Evolutionary conservation across 139 green algal species (phyloP), one percentile per base, ranked within the genome.

Genomic region (Parachlorella kessleri): DNA sequence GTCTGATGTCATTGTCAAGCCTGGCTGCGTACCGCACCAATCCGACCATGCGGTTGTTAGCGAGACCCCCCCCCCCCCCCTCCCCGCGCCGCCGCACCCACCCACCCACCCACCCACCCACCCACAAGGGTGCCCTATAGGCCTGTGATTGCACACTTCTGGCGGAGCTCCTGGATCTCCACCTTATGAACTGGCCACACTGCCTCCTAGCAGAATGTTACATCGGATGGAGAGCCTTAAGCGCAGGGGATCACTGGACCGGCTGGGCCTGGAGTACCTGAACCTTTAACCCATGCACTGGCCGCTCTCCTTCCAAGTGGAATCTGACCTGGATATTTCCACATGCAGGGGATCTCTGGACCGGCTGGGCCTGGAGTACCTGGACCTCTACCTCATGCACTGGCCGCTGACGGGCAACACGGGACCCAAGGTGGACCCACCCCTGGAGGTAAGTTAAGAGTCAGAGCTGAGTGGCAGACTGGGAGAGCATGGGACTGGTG

Each of bases 361-460:
- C 37, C 87, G 94, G 77, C 87, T 98, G 33, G 84, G 91, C 59
- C 67, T 97, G 18, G 77, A 91, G 40, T 95, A 98, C 72, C 83
- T 98, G 7, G 95, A 98, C 80, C 82, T 98, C 3, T 98, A 96
- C 81, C 88, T 98, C 10, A 81, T 89, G n/a, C 86, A 88, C 80
- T 87, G 84, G 90, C 91, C 93, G 0, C 71, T 89, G 10, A 92
- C 79, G 1, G 86, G 84, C 26, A 87, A 84, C 59, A 66, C 69
- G 1, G 92, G 91, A 26, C 80, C 86, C 5, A 23, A 37, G 8
- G 79, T 96, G 6, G 55, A 81, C 7, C 93, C 93, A 1, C 59
- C 86, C 2, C 76, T 83, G 18, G 38, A 74, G 41, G 72, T 77
- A 26, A 41, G 30, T 41, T 40, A 7, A 28, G 59, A 7, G 30